phyloP scores from a whole-genome alignment of 2,329 filamentous ascomycete species.

The Aspergillaceae sp. region DNA sequence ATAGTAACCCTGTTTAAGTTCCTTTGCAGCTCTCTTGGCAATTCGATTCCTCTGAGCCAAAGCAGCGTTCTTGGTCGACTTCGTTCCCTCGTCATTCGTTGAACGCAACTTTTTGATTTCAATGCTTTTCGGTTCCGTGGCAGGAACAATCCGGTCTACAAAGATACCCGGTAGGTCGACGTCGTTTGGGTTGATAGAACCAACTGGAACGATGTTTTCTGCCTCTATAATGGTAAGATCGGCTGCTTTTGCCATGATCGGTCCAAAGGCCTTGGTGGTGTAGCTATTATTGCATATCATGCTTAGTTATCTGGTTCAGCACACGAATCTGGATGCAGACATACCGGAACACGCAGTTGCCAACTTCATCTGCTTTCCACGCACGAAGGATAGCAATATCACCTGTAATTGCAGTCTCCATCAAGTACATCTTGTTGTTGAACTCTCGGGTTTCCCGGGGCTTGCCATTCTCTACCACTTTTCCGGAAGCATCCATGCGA shows the following conservation, averaged over 20 bases:
- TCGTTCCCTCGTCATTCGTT: constrained; percentile 27
- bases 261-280: constrained; percentile 66
- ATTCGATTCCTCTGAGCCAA: constrained; percentile 50
- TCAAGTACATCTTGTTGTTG: constrained; percentile 61
- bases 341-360: constrained; percentile 70
- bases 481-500: constrained; percentile 73
- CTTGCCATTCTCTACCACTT: constrained; percentile 62
- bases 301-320: constrained; percentile 28
- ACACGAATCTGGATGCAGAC: constrained; percentile 22
- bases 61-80: constrained; percentile 24
- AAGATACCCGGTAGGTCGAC: constrained; percentile 76
- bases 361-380: constrained; percentile 65
- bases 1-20: constrained; percentile 55
- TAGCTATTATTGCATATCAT: constrained; percentile 32
- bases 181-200: constrained; percentile 62
- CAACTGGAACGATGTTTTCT: constrained; percentile 69
- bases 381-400: constrained; percentile 72
- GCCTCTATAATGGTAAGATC: constrained; percentile 73
- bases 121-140: constrained; percentile 61
- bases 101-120: constrained; percentile 58
- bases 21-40: constrained; percentile 66
- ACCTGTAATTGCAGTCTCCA: constrained; percentile 67
- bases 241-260: constrained; percentile 74
- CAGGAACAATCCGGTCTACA: constrained; percentile 70
- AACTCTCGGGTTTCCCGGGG: constrained; percentile 65